phyloP scores from a whole-genome alignment of 2,329 filamentous ascomycete species.

The Botryotinia globosa region DNA sequence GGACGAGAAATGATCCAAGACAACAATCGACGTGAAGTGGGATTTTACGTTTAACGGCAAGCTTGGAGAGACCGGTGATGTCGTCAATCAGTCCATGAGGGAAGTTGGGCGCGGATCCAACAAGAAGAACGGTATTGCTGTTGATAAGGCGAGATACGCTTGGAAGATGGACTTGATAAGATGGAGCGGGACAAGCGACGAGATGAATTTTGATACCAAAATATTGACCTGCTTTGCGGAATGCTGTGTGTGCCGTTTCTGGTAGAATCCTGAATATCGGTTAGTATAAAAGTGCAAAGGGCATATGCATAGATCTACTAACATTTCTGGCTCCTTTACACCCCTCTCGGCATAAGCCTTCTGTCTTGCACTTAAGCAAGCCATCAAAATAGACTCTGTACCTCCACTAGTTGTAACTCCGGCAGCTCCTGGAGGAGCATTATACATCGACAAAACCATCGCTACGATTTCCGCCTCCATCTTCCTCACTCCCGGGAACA shows the following conservation, averaged over 20 bases:
- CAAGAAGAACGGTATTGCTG: constrained; percentile 87
- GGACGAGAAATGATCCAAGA: constrained; percentile 90
- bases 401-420: constrained; percentile 91
- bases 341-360: constrained; percentile 83
- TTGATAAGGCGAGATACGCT: constrained; percentile 84
- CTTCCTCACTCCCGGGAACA: constrained; percentile 96
- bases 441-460: constrained; percentile 89
- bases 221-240: constrained; percentile 91
- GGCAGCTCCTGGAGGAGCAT: constrained; percentile 78
- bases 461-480: constrained; percentile 98
- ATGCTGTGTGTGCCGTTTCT: constrained; percentile 91
- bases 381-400: constrained; percentile 96
- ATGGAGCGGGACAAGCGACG: constrained; percentile 80
- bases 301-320: constrained; percentile 38
- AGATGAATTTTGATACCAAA: constrained; percentile 95
- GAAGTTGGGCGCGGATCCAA: constrained; percentile 95
- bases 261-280: constrained; percentile 72
- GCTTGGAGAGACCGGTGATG: constrained; percentile 77
- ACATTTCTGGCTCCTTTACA: constrained; percentile 94
- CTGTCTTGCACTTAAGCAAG: constrained; percentile 83
- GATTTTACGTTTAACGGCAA: constrained; percentile 75
- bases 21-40: constrained; percentile 98
- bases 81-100: constrained; percentile 98
- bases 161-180: constrained; percentile 78
- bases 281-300: constrained; percentile 29